Evolutionary conservation across 441 rosid genomes (phyloP).

Genomic region (Populus tomentosa): DNA sequence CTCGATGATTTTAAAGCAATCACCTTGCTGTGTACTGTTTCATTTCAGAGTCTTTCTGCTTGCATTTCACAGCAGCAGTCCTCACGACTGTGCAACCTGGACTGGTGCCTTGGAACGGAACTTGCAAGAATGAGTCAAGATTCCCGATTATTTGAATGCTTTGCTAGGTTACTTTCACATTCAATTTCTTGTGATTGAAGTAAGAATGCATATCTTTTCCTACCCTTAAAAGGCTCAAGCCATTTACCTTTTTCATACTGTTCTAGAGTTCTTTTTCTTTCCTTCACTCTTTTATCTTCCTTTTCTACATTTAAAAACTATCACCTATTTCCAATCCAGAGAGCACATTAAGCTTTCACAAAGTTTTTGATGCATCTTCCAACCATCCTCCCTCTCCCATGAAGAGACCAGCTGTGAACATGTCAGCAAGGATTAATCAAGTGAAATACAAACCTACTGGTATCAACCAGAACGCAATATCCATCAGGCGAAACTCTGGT

Average conservation of each 20-base stretch:
- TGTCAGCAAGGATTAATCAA: constrained; percentile 19
- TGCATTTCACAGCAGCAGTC: background rate
- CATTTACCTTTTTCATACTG: background rate
- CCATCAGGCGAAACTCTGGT: constrained; percentile 2
- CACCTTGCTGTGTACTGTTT: background rate
- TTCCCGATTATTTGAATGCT: background rate
- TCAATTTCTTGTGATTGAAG: background rate
- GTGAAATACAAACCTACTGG: constrained; percentile 19
- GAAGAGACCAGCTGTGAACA: background rate
- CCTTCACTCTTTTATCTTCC: background rate
- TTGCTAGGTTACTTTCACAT: background rate
- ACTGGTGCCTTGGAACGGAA: background rate
- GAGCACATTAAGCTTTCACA: background rate
- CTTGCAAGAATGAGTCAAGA: background rate
- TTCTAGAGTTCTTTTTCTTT: background rate
- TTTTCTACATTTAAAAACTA: background rate
- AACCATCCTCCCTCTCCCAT: background rate
- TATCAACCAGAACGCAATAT: constrained; percentile 22
- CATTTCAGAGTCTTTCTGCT: background rate
- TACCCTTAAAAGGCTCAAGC: background rate
- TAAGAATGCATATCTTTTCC: background rate
- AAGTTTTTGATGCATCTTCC: background rate
- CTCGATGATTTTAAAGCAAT: background rate
- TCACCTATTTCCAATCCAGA: background rate
- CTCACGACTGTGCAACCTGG: background rate